Conservation (phyloP, 805 yeast genomes). For the Lachancea nothofagi region DNA sequence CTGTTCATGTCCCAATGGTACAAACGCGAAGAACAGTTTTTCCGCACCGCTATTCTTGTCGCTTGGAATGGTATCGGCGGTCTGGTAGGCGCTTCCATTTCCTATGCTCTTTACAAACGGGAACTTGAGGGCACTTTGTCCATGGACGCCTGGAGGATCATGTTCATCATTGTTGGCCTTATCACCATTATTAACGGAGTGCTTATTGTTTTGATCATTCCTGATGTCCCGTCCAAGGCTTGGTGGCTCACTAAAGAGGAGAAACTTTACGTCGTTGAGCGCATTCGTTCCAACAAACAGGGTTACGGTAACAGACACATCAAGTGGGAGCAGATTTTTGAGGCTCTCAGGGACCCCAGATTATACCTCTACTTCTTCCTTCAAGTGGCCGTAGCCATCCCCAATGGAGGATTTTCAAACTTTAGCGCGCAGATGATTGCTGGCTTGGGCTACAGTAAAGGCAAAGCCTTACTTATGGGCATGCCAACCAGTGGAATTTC, state of each 20-base stretch:
- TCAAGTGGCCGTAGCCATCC: conserved; percentile 36
- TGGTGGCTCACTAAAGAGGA: too few species aligned
- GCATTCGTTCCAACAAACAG: too few species aligned
- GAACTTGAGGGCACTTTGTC: conserved; percentile 34
- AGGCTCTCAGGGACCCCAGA: conserved; percentile 42
- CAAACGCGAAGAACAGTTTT: conserved; percentile 37
- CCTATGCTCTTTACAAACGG: conserved; percentile 42
- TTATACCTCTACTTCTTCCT: conserved; percentile 40
- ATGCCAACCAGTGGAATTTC: conserved; percentile 42
- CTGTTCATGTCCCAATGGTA: conserved; percentile 51
- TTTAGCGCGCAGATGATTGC: conserved; percentile 39
- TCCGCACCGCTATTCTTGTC: conserved; percentile 37
- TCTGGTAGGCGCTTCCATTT: conserved; percentile 45
- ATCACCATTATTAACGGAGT: conserved; percentile 49
- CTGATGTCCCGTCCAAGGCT: too few species aligned
- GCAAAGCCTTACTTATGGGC: conserved; percentile 36
- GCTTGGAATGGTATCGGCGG: conserved; percentile 39
- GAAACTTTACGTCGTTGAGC: too few species aligned
- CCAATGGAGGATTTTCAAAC: conserved; percentile 47
- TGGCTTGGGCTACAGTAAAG: conserved; percentile 20
- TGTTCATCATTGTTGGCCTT: conserved; percentile 52
- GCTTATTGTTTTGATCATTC: too few species aligned
- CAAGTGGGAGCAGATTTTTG: conserved; percentile 47
- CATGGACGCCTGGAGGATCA: conserved; percentile 49
- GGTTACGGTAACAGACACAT: conserved; percentile 46